Base-by-base conservation (phyloP, 352 stramenopile species). In the Hyaloperonospora brassicae region DNA sequence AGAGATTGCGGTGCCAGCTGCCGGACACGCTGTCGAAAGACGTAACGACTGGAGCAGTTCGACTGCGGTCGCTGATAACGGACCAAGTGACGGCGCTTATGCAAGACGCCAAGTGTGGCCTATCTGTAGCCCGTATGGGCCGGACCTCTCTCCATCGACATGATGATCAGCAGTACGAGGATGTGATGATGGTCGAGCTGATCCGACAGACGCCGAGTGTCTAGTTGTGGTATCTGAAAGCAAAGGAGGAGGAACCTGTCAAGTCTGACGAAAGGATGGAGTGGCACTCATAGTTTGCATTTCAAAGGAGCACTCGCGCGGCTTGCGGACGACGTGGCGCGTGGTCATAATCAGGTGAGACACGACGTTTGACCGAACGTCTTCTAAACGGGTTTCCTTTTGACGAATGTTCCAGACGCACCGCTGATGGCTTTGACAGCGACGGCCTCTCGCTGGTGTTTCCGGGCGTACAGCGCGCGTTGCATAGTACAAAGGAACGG, bases 161-260 rank as follows among this genome's bases (percentile, higher is more conserved):
- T 87, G 31, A 84, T 67, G 4, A 55, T 87, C 14, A 82, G n/a
- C n/a, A n/a, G n/a, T n/a, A n/a, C n/a, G n/a, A 83, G 21, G 72
- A 73, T 6, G 70, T 69, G 2, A 89, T 94, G 47, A 72, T 61
- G 4, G 63, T 84, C 24, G 87, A 97, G 52, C 83, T 98, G 50
- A 82, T 79, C 47, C 85, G 95, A 55, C 54, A 59, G 5, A 44
- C 52, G n/a, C 72, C 76, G 13, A 84, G 71, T 42, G 47, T 97
- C 24, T 90, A 90, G 40, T 66, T 98, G 58, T 76, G 98, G 17
- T 96, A 98, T 63, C 79, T 98, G 8, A 98, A 93, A 13, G 92
- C 95, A 0, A 93, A 98, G 68, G 97, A 97, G 72, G n/a, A n/a
- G n/a, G n/a, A n/a, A n/a, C n/a, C n/a, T 23, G 64, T 68, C 40